A percentile compares a stretch with the other conserved stretches of the same genome.
These are phyloP conservation scores for Pestalotiopsis fici DNA, from an alignment of 2,329 filamentous ascomycete genomes.

Conservation along the genomic window DNA sequence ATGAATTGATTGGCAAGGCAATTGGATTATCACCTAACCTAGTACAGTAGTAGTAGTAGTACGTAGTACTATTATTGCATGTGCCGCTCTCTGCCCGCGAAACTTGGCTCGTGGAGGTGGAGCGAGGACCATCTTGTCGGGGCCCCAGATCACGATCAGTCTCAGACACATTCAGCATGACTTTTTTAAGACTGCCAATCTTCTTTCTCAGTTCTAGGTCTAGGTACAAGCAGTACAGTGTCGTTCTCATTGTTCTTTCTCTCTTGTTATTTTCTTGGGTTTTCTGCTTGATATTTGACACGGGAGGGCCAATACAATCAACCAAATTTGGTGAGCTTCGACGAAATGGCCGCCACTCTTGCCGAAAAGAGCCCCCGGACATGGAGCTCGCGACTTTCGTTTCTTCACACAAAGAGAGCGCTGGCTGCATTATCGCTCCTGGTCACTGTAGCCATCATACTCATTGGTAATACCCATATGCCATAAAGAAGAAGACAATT, in stretches of 20 bases:
- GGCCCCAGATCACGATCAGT: neutral
- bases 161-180: neutral
- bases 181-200: neutral
- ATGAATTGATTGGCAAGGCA: neutral
- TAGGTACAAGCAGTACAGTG: neutral
- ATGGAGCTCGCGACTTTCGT: slow-evolving; percentile 10
- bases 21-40: neutral
- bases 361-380: slow-evolving; percentile 5
- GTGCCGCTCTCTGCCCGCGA: neutral
- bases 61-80: neutral
- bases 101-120: neutral
- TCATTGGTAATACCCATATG: slow-evolving; percentile 7
- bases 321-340: neutral
- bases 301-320: neutral
- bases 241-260: neutral
- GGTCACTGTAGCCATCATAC: slow-evolving; percentile 2
- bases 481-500: neutral
- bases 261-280: neutral
- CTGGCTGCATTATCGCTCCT: slow-evolving; percentile 7
- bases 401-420: slow-evolving; percentile 11
- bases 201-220: neutral
- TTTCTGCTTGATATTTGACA: neutral
- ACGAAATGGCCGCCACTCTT: neutral
- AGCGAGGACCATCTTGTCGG: neutral
- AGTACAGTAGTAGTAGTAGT: too few species aligned